Percentiles rank a stretch among this genome's conserved stretches.
Conservation (phyloP, 345 rosid genomes). For the Melaleuca quinquenervia region DNA sequence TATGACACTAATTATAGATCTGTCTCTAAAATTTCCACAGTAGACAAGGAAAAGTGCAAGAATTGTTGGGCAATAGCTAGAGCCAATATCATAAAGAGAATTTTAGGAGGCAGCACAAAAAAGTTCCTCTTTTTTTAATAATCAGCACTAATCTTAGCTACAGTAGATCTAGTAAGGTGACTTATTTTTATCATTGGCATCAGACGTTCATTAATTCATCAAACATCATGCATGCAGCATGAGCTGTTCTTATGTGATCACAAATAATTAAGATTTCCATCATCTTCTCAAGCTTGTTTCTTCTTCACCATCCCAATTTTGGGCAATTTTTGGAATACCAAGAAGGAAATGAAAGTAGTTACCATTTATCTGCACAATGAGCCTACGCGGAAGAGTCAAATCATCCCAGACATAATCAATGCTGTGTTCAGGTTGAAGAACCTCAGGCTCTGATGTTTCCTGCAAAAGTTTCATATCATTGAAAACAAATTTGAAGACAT, state of each 20-base stretch:
- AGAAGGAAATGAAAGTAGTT: neutral
- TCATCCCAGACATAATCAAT: slow-evolving; percentile 89
- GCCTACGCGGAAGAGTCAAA: slow-evolving; percentile 75
- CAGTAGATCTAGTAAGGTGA: neutral
- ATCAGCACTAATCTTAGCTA: neutral
- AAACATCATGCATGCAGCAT: neutral
- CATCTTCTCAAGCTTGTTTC: neutral
- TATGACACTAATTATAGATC: neutral
- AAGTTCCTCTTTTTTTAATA: neutral
- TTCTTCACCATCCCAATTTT: neutral
- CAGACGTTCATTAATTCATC: neutral
- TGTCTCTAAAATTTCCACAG: neutral
- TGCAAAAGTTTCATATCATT: slow-evolving; percentile 16
- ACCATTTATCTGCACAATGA: slow-evolving; percentile 71
- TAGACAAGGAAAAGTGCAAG: neutral
- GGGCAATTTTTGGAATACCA: neutral
- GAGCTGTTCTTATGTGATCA: neutral
- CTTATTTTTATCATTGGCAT: neutral
- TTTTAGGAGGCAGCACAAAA: neutral
- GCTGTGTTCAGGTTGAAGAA: slow-evolving; percentile 60
- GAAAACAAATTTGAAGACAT: neutral
- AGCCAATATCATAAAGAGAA: neutral
- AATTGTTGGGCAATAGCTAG: neutral
- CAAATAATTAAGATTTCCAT: neutral
- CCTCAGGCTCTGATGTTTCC: slow-evolving; percentile 74